Evolutionary conservation across 2,329 filamentous ascomycete genomes (phyloP).

Genomic region (Hymenoscyphus fructigenus): DNA sequence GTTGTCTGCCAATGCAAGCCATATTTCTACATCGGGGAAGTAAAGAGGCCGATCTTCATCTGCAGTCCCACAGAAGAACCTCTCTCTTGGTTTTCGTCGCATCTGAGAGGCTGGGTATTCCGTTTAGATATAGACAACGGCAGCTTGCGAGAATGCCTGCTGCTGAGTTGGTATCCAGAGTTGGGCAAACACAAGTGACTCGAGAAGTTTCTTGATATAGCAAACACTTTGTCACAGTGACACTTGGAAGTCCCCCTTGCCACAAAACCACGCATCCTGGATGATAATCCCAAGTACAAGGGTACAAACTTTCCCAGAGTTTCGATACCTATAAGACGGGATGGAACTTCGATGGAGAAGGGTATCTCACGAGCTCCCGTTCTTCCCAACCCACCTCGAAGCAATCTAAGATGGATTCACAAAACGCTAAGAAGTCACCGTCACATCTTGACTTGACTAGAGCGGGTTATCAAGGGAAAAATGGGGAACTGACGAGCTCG

Average conservation of each 20-base stretch:
- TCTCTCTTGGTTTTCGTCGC: not conserved
- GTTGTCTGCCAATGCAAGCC: not conserved
- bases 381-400: conserved; percentile 5
- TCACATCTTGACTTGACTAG: not conserved
- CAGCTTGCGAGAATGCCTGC: not conserved
- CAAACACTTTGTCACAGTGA: not conserved
- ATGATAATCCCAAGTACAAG: not conserved
- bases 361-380: conserved; percentile 1
- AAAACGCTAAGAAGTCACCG: not conserved
- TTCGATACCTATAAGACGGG: not conserved
- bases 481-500: not conserved
- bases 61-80: not conserved
- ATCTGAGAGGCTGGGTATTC: not conserved
- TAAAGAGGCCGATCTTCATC: conserved; percentile 4
- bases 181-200: conserved; percentile 1
- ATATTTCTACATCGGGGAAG: not conserved
- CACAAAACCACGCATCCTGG: not conserved
- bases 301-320: not conserved
- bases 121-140: conserved; percentile 1
- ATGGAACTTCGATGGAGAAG: not conserved
- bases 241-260: not conserved
- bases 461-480: not conserved
- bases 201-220: not conserved
- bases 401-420: conserved; percentile 6
- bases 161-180: not conserved